Base-by-base conservation (phyloP, 208 protist genomes). In the Crithidia bombi region DNA sequence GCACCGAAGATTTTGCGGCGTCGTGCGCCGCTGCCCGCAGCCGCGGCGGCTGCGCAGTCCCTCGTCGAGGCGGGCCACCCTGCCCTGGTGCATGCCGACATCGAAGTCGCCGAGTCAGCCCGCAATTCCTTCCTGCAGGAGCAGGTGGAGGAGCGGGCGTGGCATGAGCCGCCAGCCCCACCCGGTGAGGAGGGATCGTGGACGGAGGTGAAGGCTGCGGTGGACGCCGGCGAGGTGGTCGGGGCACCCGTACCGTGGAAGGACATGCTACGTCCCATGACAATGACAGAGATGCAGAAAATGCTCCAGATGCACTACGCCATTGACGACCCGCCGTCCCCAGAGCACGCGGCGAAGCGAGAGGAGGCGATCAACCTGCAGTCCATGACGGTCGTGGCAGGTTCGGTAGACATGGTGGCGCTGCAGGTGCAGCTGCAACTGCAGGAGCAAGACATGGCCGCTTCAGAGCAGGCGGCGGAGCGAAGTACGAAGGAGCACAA, bases 121-220 rank as follows among this genome's bases (percentile, higher is more conserved):
- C 88, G 89, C 21, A 76, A 72, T 36, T 79, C 84, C 19, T 93
- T 96, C 58, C 70, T 96, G 44, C 85, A 92, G 67, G 75, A 70
- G n/a, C 89, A 94, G 63, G 88, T 96, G 38, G 82, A 93, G 66
- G 88, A 94, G 56, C 88, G 91, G 12, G 86, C 91, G 44, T 96
- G 91, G 89, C 87, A 89, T 21, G 91, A 96, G 81, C 91, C 91
- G 52, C 91, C 91, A 7, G 77, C 73, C 36, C 91, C 91, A 14
- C 91, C 91, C 12, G 91, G 86, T 17, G 91, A 96, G 77, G 54
- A 79, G 33, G 88, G 91, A 58, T 96, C 91, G 21, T 96, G 91
- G 89, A 68, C 80, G n/a, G 91, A 96, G 56, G 87, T 96, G 63
- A 90, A 91, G 66, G 72, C 73, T 12, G 89, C 88, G 7, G 69